Evolutionary conservation across 768 basidiomycete species (phyloP).

Genomic region (Termitomyces sp.): DNA sequence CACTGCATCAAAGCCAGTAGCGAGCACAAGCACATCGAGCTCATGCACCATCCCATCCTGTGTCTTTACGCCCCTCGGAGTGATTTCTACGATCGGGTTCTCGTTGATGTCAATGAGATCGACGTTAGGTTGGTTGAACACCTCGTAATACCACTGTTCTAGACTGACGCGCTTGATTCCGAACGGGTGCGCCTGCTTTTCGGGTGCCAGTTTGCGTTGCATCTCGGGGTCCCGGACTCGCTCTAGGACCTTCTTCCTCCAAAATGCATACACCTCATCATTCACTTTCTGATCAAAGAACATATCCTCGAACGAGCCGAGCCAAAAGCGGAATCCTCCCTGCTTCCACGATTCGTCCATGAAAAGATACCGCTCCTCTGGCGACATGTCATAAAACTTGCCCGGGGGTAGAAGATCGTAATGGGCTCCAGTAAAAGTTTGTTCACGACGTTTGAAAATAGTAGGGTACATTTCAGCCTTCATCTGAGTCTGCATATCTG

Average conservation of each 20-base stretch:
- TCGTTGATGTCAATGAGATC: slow-evolving; percentile 16
- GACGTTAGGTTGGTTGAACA: slow-evolving; percentile 20
- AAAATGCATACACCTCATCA: slow-evolving; percentile 12
- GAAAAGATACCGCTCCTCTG: slow-evolving; percentile 16
- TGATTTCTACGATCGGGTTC: slow-evolving; percentile 12
- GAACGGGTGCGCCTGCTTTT: slow-evolving; percentile 16
- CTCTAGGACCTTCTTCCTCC: slow-evolving; percentile 11
- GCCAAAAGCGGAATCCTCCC: slow-evolving; percentile 17
- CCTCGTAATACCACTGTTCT: slow-evolving; percentile 18
- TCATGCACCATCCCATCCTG: slow-evolving; percentile 15
- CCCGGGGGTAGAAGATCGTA: slow-evolving; percentile 4
- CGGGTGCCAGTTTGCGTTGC: neutral
- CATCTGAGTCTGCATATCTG: slow-evolving; percentile 6
- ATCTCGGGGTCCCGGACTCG: slow-evolving; percentile 15
- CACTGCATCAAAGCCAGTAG: slow-evolving; percentile 21
- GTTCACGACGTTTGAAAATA: slow-evolving; percentile 13
- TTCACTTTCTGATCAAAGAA: slow-evolving; percentile 13
- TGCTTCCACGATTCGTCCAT: slow-evolving; percentile 15
- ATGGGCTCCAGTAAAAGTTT: slow-evolving; percentile 14
- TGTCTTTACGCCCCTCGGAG: slow-evolving; percentile 8
- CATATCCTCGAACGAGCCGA: slow-evolving; percentile 14
- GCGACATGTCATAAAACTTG: slow-evolving; percentile 8
- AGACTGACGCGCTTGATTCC: slow-evolving; percentile 17
- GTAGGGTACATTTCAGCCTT: slow-evolving; percentile 14
- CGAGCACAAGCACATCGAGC: slow-evolving; percentile 17